These are phyloP conservation scores for Umbelopsis sp. DNA, from an alignment of 192 early-diverging fungal genomes.

Conservation along the genomic window DNA sequence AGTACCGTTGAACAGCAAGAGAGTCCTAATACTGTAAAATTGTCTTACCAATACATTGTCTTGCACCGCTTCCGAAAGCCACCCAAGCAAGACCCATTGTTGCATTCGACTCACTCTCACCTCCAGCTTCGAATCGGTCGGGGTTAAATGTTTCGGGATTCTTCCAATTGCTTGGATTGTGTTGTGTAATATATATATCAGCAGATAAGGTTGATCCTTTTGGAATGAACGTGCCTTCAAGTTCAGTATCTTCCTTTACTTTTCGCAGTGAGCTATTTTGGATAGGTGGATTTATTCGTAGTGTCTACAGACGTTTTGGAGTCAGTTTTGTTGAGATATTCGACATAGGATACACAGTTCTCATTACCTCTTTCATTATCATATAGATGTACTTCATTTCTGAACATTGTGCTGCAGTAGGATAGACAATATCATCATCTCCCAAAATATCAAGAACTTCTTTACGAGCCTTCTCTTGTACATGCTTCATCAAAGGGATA, in stretches of 20 bases:
- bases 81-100: slow-evolving; percentile 45
- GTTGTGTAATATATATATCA: slow-evolving; percentile 8
- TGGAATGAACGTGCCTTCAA: slow-evolving; percentile 17
- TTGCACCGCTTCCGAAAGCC: slow-evolving; percentile 54
- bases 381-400: slow-evolving; percentile 44
- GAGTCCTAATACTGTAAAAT: not conserved
- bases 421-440: slow-evolving; percentile 17
- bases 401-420: slow-evolving; percentile 50
- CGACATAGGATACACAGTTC: too few relatives aligned
- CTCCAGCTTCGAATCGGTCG: slow-evolving; percentile 15
- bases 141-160: slow-evolving; percentile 8
- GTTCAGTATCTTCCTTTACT: not conserved
- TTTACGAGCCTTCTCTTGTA: slow-evolving; percentile 25
- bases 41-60: slow-evolving; percentile 42
- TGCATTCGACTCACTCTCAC: slow-evolving; percentile 32
- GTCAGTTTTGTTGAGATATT: too few relatives aligned
- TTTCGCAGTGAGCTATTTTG: not conserved
- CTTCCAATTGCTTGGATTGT: slow-evolving; percentile 1
- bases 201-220: not conserved
- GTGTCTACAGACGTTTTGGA: not conserved
- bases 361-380: slow-evolving; percentile 25
- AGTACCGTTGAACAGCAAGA: not conserved
- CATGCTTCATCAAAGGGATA: not conserved
- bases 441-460: slow-evolving; percentile 24
- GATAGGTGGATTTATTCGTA: not conserved